Percentiles rank a stretch among this genome's conserved stretches.
Evolutionary conservation across 2,329 filamentous ascomycete genomes (phyloP).

Genomic region (Rhinocladiella similis): DNA sequence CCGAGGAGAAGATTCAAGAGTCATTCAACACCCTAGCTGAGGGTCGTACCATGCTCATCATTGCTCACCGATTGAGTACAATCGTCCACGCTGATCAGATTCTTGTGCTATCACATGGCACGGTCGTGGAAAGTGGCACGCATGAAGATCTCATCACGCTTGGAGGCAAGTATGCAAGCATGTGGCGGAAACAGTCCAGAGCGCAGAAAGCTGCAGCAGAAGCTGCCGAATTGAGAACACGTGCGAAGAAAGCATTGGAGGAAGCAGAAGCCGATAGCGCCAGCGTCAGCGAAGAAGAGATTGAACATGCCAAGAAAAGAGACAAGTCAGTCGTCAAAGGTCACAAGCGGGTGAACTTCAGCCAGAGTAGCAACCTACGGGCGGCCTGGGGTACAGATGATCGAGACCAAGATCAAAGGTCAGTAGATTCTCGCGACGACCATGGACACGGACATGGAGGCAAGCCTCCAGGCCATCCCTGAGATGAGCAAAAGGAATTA

Average conservation of each 20-base stretch:
- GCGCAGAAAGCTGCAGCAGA: slow-evolving; percentile 69
- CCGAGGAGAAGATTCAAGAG: slow-evolving; percentile 88
- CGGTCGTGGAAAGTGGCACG: slow-evolving; percentile 73
- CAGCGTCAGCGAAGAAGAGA: slow-evolving; percentile 50
- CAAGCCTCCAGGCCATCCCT: slow-evolving; percentile 27
- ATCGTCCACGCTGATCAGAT: slow-evolving; percentile 87
- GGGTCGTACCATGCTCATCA: slow-evolving; percentile 90
- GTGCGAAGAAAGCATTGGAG: slow-evolving; percentile 42
- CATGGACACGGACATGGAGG: slow-evolving; percentile 15
- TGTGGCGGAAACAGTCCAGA: slow-evolving; percentile 88
- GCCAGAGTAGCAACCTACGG: slow-evolving; percentile 24
- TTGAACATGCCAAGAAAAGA: slow-evolving; percentile 22
- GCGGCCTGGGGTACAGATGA: slow-evolving; percentile 19
- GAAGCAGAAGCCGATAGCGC: slow-evolving; percentile 47
- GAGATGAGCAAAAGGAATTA: slow-evolving; percentile 1
- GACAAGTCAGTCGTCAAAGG: slow-evolving; percentile 12
- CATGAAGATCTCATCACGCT: slow-evolving; percentile 72
- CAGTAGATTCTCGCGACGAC: slow-evolving; percentile 12
- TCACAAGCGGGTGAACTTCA: slow-evolving; percentile 30
- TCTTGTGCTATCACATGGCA: slow-evolving; percentile 73
- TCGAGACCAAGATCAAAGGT: slow-evolving; percentile 18
- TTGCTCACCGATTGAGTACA: slow-evolving; percentile 84
- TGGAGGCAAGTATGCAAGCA: slow-evolving; percentile 73
- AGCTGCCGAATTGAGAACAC: slow-evolving; percentile 49
- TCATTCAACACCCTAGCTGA: slow-evolving; percentile 78